These are phyloP conservation scores for Macrotyloma uniflorum DNA, from an alignment of 306 rosid genomes.

Conservation along the genomic window DNA sequence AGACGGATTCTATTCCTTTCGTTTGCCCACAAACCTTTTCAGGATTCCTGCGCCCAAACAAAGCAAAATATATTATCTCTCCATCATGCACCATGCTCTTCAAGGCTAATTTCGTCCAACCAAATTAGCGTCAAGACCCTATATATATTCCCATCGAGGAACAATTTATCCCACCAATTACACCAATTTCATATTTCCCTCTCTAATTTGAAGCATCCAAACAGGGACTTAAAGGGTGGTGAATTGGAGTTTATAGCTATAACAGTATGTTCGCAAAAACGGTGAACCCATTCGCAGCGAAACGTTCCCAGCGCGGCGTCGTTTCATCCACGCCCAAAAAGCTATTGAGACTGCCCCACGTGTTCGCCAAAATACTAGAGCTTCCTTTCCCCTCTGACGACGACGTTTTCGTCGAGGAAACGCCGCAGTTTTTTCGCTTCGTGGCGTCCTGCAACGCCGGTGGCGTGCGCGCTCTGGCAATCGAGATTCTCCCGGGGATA, in stretches of 20 bases:
- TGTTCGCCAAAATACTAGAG: slow-evolving; percentile 54
- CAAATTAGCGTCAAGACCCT: not conserved
- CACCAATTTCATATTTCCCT: not conserved
- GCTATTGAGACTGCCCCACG: slow-evolving; percentile 62
- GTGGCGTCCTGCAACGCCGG: slow-evolving; percentile 32
- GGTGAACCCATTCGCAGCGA: slow-evolving; percentile 34
- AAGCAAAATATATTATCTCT: slow-evolving; percentile 30
- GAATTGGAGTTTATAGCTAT: not conserved
- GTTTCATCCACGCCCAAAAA: slow-evolving; percentile 40
- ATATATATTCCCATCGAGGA: slow-evolving; percentile 19
- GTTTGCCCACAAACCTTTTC: slow-evolving; percentile 29
- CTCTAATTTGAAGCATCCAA: not conserved
- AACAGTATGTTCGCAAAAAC: slow-evolving; percentile 38
- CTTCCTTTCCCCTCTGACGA: slow-evolving; percentile 56
- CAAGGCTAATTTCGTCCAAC: slow-evolving; percentile 31
- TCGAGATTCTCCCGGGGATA: slow-evolving; percentile 56
- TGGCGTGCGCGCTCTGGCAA: slow-evolving; percentile 47
- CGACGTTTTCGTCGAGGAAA: slow-evolving; percentile 58
- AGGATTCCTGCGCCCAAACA: slow-evolving; percentile 41
- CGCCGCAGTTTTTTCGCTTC: slow-evolving; percentile 48
- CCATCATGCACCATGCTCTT: slow-evolving; percentile 17
- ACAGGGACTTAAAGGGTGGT: not conserved
- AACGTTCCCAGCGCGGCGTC: slow-evolving; percentile 37
- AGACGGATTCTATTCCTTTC: slow-evolving; percentile 43
- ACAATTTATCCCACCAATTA: not conserved